Evolutionary conservation across 345 rosid genomes (phyloP), one percentile per base, ranked within the genome.

Genomic region (Pistacia integerrima): DNA sequence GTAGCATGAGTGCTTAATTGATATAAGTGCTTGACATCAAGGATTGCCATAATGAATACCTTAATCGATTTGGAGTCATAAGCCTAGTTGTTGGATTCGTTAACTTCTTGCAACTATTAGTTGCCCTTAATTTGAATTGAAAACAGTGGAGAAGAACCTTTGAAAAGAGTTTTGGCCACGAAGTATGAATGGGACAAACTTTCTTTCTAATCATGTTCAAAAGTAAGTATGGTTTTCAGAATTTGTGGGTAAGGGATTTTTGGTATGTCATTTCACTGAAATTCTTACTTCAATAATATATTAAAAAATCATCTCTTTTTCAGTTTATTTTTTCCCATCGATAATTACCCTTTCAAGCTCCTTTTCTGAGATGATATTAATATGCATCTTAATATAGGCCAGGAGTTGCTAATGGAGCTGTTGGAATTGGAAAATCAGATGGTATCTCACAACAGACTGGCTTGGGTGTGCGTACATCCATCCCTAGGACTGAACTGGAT

Each of bases 391-490:
- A 60, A 64, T 89, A 73, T 77, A 97, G 98, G 87, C 90, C 82
- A 44, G 98, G 94, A 81, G 82, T 85, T 67, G 81, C 79, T 76
- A 87, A 89, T 87, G 96, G 98, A 82, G 69, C 89, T 76, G 80
- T 77, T 76, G 87, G 89, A 69, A 85, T 80, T 81, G 98, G 94
- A 77, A 93, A 92, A 83, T 76, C 88, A 72, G 98, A 92, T 83
- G 85, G 72, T 74, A 73, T 84, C 78, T 80, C 90, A 18, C 98
- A 83, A 75, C 87, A 81, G 77, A 74, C 87, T 64, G 83, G 95
- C 82, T 84, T 85, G 88, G 81, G 85, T 52, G 87, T 76, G 41
- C 90, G 97, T 30, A 84, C 91, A 74, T 85, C 92, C 68, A 74
- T 85, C 72, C 83, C 97, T 60, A 86, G 90, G 91, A 69, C 86